Evolutionary conservation across 2,329 filamentous ascomycete species (phyloP).

Genomic region (Trichothecium roseum): DNA sequence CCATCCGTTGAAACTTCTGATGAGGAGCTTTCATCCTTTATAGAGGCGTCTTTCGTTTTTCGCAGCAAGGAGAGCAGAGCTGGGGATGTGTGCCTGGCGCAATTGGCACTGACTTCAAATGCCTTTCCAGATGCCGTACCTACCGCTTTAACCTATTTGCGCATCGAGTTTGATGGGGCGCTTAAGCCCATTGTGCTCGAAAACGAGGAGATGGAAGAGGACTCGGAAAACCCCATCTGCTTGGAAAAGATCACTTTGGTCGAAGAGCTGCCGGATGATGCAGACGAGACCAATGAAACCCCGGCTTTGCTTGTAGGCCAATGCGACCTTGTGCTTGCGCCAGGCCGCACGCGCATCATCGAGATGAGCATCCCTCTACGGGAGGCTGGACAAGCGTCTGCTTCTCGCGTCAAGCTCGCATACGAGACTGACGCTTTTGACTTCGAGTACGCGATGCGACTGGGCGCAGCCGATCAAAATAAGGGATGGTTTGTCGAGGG

Average conservation of each 20-base stretch:
- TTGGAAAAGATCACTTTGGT: conserved; percentile 18
- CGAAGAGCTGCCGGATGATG: conserved; percentile 16
- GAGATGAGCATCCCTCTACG: conserved; percentile 64
- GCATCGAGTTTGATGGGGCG: conserved; percentile 45
- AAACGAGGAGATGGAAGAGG: conserved; percentile 4
- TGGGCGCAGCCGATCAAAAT: conserved; percentile 30
- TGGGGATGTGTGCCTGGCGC: conserved; percentile 47
- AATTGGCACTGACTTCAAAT: conserved; percentile 46
- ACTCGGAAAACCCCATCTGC: too few relatives aligned
- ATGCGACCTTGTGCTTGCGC: conserved; percentile 53
- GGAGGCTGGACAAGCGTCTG: conserved; percentile 69
- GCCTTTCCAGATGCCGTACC: conserved; percentile 42
- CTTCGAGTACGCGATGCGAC: conserved; percentile 53
- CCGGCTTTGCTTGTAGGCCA: conserved; percentile 36
- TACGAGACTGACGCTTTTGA: conserved; percentile 57
- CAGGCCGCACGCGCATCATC: conserved; percentile 60
- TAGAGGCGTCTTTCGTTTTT: conserved; percentile 48
- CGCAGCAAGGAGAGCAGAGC: conserved; percentile 48
- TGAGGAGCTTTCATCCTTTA: conserved; percentile 39
- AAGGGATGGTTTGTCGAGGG: conserved; percentile 40
- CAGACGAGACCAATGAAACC: conserved; percentile 17
- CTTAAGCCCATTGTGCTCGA: conserved; percentile 44
- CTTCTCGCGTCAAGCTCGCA: conserved; percentile 51
- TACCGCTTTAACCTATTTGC: conserved; percentile 39
- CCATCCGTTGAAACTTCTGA: conserved; percentile 41